phyloP scores from a whole-genome alignment of 2,329 filamentous ascomycete genomes.

The Colletotrichum sp. region DNA sequence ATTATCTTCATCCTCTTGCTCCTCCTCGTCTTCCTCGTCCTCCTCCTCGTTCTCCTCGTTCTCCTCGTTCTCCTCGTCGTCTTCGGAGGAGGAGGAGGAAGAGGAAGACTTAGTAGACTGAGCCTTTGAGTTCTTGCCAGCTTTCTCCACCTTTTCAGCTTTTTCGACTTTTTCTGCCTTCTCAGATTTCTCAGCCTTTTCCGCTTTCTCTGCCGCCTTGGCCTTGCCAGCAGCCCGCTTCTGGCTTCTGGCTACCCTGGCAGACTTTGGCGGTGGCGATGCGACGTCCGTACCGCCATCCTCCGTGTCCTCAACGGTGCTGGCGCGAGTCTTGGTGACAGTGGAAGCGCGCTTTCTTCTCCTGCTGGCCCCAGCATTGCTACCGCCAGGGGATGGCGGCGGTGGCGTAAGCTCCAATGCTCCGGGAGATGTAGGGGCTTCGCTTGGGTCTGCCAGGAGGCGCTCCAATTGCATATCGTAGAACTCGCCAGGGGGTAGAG shows the following conservation, averaged over 20 bases:
- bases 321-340: conserved; percentile 36
- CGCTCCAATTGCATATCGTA: conserved; percentile 52
- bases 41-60: conserved; percentile 26
- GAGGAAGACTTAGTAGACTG: conserved; percentile 36
- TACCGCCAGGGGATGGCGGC: conserved; percentile 17
- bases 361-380: conserved; percentile 23
- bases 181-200: conserved; percentile 33
- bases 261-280: conserved; percentile 42
- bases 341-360: conserved; percentile 52
- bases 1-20: not conserved
- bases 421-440: conserved; percentile 52
- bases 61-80: conserved; percentile 24
- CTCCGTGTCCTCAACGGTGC: conserved; percentile 60
- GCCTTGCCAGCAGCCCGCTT: conserved; percentile 44
- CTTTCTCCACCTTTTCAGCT: conserved; percentile 36
- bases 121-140: conserved; percentile 32
- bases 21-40: conserved; percentile 28
- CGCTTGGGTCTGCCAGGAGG: conserved; percentile 49
- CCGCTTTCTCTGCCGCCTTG: conserved; percentile 32
- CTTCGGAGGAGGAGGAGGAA: conserved; percentile 22
- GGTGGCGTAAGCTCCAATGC: conserved; percentile 41
- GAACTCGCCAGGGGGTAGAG: conserved; percentile 57
- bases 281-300: conserved; percentile 44
- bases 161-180: conserved; percentile 28
- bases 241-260: conserved; percentile 40